Evolutionary conservation across 2,329 filamentous ascomycete species (phyloP).

Genomic region (Elsinoe batatas): DNA sequence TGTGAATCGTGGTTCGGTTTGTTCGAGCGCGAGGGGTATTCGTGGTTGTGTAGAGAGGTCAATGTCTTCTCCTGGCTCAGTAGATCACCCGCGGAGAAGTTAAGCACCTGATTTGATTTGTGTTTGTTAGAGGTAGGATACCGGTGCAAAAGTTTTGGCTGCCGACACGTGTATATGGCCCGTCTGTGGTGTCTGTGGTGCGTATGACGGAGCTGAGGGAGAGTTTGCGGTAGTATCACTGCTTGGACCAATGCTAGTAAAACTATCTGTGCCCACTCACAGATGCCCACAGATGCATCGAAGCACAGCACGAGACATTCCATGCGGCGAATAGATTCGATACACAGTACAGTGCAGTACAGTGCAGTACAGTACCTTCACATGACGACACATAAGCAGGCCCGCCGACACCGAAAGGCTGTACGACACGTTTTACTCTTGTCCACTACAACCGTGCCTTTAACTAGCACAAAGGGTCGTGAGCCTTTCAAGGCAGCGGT

Average conservation of each 20-base stretch:
- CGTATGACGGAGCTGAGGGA: neutral
- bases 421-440: neutral
- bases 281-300: neutral
- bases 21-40: neutral
- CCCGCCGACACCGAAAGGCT: slow-evolving; percentile 1
- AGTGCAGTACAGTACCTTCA: neutral
- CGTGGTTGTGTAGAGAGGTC: neutral
- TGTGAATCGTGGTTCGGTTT: neutral
- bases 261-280: no score
- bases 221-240: neutral
- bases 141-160: no score
- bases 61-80: neutral
- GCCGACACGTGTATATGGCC: no score
- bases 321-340: neutral
- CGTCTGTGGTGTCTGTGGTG: neutral
- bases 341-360: neutral
- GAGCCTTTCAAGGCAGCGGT: neutral
- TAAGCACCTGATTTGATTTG: neutral
- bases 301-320: neutral
- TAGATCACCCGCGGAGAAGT: slow-evolving; percentile 3
- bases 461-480: neutral
- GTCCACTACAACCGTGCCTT: slow-evolving; percentile 5
- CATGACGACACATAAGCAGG: neutral
- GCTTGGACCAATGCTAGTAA: neutral
- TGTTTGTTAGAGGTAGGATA: no score